A percentile compares a stretch with the other conserved stretches of the same genome.
Evolutionary conservation across 257 asterid species (phyloP).

Genomic region (Mentha longifolia): DNA sequence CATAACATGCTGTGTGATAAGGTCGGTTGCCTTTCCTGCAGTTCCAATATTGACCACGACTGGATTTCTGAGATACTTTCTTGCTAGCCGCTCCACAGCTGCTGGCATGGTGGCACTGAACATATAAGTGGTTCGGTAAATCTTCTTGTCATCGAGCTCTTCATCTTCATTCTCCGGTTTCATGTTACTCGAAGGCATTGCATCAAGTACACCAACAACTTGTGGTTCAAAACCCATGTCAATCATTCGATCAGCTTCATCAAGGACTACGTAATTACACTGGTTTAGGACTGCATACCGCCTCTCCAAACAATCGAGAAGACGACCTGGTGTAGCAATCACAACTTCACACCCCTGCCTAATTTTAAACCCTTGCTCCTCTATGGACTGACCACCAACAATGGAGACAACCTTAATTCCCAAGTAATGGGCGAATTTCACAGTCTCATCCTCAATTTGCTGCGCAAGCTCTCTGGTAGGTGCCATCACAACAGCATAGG

Average conservation of each 20-base stretch:
- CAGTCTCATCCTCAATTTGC: slow-evolving; percentile 56
- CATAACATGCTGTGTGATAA: slow-evolving; percentile 55
- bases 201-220: slow-evolving; percentile 63
- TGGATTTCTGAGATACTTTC: slow-evolving; percentile 67
- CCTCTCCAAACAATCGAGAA: slow-evolving; percentile 61
- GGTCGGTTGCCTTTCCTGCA: slow-evolving; percentile 65
- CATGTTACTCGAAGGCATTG: slow-evolving; percentile 71
- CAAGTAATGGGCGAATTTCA: slow-evolving; percentile 53
- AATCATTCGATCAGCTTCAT: slow-evolving; percentile 71
- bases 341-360: slow-evolving; percentile 68
- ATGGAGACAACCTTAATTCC: slow-evolving; percentile 62
- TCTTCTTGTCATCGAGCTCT: slow-evolving; percentile 61
- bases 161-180: slow-evolving; percentile 70
- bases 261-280: slow-evolving; percentile 64
- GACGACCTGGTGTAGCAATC: slow-evolving; percentile 68
- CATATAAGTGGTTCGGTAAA: slow-evolving; percentile 66
- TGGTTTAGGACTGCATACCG: slow-evolving; percentile 60
- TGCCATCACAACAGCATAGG: slow-evolving; percentile 59
- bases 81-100: slow-evolving; percentile 65
- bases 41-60: slow-evolving; percentile 66
- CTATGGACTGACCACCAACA: slow-evolving; percentile 66
- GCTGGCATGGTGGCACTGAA: slow-evolving; percentile 71
- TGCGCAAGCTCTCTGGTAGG: slow-evolving; percentile 58
- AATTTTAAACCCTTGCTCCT: slow-evolving; percentile 58
- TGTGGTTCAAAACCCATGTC: slow-evolving; percentile 78